Evolutionary conservation across 495 filamentous ascomycete species (phyloP).

Genomic region (Astrothelium macrocarpum): DNA sequence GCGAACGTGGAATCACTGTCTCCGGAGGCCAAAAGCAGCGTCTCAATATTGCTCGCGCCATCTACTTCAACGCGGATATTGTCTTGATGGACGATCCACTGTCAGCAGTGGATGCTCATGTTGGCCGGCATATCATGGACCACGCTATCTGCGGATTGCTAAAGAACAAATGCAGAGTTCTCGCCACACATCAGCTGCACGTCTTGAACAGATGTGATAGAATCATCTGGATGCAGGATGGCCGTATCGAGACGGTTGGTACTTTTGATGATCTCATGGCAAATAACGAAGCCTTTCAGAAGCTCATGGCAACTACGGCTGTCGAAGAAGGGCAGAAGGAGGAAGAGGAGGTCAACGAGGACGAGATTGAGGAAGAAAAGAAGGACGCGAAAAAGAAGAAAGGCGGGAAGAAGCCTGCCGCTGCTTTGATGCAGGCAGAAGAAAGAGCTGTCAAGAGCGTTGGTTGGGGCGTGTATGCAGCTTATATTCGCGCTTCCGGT

Average conservation of each 20-base stretch:
- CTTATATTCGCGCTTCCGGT: conserved; percentile 74
- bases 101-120: conserved; percentile 44
- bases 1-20: conserved; percentile 70
- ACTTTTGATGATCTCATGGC: conserved; percentile 81
- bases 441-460: conserved; percentile 76
- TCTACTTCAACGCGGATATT: conserved; percentile 44
- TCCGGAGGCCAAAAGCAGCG: conserved; percentile 80
- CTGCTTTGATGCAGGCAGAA: conserved; percentile 80
- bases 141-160: conserved; percentile 85
- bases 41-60: conserved; percentile 51
- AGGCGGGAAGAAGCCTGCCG: conserved; percentile 45
- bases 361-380: conserved; percentile 35
- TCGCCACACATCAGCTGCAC: conserved; percentile 92
- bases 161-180: conserved; percentile 76
- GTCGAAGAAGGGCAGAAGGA: conserved; percentile 55
- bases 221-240: conserved; percentile 84
- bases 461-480: conserved; percentile 69
- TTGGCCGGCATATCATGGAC: conserved; percentile 88
- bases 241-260: conserved; percentile 70
- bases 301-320: conserved; percentile 74
- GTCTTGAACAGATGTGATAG: conserved; percentile 83
- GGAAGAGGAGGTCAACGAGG: conserved; percentile 33
- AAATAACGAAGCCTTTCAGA: conserved; percentile 60
- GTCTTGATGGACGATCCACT: conserved; percentile 46
- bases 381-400: conserved; percentile 48